Conservation (phyloP, 768 basidiomycete species). For the Phylloporus rhodoxanthus region DNA sequence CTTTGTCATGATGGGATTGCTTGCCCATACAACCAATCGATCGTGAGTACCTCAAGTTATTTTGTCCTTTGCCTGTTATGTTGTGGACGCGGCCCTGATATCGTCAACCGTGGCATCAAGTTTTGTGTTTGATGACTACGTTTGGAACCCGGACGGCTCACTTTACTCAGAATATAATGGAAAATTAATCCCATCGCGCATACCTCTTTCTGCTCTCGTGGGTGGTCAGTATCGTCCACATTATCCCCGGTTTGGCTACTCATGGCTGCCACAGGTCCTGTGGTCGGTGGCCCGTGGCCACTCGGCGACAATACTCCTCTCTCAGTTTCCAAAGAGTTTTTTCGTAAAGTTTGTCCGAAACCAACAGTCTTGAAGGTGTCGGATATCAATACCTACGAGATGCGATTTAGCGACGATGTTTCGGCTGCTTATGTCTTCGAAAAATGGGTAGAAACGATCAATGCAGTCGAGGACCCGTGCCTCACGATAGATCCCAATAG, state of each 20-base stretch:
- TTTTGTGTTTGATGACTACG: conserved; percentile 41
- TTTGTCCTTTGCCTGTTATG: not conserved
- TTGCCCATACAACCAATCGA: conserved; percentile 32
- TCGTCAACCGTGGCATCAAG: conserved; percentile 15
- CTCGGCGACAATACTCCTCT: conserved; percentile 28
- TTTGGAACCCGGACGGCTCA: conserved; percentile 34
- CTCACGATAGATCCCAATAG: conserved; percentile 29
- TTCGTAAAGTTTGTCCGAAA: conserved; percentile 37
- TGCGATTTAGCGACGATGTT: conserved; percentile 22
- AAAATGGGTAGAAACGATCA: conserved; percentile 35
- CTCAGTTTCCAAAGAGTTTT: conserved; percentile 35
- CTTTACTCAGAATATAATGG: conserved; percentile 35
- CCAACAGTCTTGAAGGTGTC: conserved; percentile 29
- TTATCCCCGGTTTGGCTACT: not conserved
- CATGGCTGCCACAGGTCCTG: conserved; percentile 29
- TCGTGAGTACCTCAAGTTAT: conserved; percentile 23
- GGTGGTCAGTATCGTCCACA: conserved; percentile 24
- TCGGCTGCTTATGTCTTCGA: conserved; percentile 30
- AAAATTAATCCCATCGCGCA: conserved; percentile 34
- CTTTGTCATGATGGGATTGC: conserved; percentile 31
- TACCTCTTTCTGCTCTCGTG: conserved; percentile 38
- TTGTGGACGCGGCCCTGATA: conserved; percentile 2
- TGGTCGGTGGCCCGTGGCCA: conserved; percentile 38
- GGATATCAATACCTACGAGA: conserved; percentile 25
- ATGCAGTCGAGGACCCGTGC: conserved; percentile 34